These are phyloP conservation scores for Hypoxylon fragiforme DNA, from an alignment of 495 filamentous ascomycete genomes.

Conservation along the genomic window DNA sequence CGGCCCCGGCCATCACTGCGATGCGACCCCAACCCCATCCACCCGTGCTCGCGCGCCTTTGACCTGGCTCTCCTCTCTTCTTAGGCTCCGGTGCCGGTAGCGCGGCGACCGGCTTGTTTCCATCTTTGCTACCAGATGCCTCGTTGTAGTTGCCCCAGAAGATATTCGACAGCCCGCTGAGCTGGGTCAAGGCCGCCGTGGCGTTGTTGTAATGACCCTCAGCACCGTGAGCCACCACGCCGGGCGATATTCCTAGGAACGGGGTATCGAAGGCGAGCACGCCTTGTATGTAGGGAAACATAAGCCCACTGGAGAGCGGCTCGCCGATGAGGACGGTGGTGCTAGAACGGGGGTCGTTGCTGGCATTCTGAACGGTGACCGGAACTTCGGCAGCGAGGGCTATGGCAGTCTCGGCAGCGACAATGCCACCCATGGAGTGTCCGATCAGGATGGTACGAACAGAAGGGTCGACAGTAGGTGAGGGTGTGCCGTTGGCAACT, in stretches of 20 bases:
- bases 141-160: constrained; percentile 56
- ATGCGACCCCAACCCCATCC: constrained; percentile 75
- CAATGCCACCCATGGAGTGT: constrained; percentile 97
- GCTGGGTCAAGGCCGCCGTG: constrained; percentile 66
- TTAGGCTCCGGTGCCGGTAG: constrained; percentile 38
- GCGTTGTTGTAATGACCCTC: constrained; percentile 82
- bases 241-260: constrained; percentile 85
- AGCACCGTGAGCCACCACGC: constrained; percentile 85
- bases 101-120: constrained; percentile 32
- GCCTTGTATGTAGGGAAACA: constrained; percentile 77
- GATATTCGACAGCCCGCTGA: constrained; percentile 64
- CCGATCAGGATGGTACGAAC: constrained; percentile 84
- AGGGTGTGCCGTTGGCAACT: constrained; percentile 77
- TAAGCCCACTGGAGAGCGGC: constrained; percentile 46
- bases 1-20: constrained; percentile 81
- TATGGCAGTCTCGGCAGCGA: constrained; percentile 85
- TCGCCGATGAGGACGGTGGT: constrained; percentile 20
- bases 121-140: constrained; percentile 36
- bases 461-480: constrained; percentile 85
- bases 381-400: constrained; percentile 68
- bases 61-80: constrained; percentile 37
- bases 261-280: constrained; percentile 95
- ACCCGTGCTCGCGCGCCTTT: constrained; percentile 51
- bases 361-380: constrained; percentile 45
- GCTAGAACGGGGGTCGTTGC: constrained; percentile 22